Conservation (phyloP, 306 rosid species). For the Glycine latifolia region DNA sequence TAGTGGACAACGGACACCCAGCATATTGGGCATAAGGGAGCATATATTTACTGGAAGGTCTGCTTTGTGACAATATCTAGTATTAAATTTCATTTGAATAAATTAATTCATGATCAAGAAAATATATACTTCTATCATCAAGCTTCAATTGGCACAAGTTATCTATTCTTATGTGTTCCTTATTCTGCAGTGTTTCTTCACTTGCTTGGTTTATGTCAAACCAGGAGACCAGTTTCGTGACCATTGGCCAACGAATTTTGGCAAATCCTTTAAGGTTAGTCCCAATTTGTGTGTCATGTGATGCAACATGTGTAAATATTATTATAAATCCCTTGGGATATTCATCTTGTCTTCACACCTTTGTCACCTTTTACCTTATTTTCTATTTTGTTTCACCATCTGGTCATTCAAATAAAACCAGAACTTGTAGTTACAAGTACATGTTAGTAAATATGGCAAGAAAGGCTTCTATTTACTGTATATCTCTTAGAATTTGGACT, state of each 20-base stretch:
- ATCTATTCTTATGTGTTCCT: slow-evolving; percentile 40
- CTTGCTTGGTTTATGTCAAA: slow-evolving; percentile 99
- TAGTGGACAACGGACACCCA: slow-evolving; percentile 69
- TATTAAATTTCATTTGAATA: slow-evolving; percentile 33
- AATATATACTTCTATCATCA: background rate
- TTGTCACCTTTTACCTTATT: background rate
- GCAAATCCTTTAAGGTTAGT: slow-evolving; percentile 95
- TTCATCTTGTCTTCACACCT: slow-evolving; percentile 15
- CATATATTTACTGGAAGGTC: slow-evolving; percentile 99
- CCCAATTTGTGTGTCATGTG: slow-evolving; percentile 33
- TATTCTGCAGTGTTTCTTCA: slow-evolving; percentile 89
- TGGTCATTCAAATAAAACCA: background rate
- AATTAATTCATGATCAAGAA: slow-evolving; percentile 35
- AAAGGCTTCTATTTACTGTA: slow-evolving; percentile 1
- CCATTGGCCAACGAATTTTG: slow-evolving; percentile 93
- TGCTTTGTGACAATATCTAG: slow-evolving; percentile 37
- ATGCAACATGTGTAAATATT: background rate
- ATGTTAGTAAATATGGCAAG: background rate
- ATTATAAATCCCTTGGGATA: background rate
- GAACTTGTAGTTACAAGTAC: background rate
- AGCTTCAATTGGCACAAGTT: slow-evolving; percentile 26
- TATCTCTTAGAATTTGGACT: background rate
- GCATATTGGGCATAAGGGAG: slow-evolving; percentile 96
- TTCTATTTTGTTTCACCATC: background rate
- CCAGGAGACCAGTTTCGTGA: slow-evolving; percentile 96